Evolutionary conservation across 129 eudicot species (phyloP).

Genomic region (Heracleum sosnowskyi): DNA sequence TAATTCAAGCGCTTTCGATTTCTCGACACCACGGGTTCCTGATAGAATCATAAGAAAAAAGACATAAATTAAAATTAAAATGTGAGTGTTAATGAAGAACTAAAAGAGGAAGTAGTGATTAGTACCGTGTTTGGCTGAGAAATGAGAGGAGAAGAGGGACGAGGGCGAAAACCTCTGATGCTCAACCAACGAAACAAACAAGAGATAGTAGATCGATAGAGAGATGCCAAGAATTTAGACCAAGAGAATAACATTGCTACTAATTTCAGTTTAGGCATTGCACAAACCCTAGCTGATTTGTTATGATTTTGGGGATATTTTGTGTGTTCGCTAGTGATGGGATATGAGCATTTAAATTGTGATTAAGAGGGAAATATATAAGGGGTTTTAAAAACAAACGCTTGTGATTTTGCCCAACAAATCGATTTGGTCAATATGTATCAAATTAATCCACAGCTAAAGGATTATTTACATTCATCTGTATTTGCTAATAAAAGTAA

Average conservation of each 20-base stretch:
- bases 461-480: no score
- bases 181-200: constrained; percentile 6
- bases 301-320: neutral
- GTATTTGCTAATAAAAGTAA: no score
- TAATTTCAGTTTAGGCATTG: neutral
- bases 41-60: neutral
- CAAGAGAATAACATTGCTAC: neutral
- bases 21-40: constrained; percentile 4
- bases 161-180: neutral
- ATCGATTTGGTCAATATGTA: no score
- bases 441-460: no score
- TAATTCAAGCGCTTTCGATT: neutral
- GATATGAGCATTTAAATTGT: no score
- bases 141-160: constrained; percentile 9
- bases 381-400: neutral
- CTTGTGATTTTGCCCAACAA: no score
- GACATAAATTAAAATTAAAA: no score
- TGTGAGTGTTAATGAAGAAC: no score
- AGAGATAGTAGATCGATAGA: constrained; percentile 5
- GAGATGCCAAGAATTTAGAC: constrained; percentile 1
- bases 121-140: constrained; percentile 9
- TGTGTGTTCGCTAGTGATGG: neutral
- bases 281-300: neutral
- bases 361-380: neutral
- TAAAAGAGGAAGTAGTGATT: neutral